Evolutionary conservation across 2,329 filamentous ascomycete species (phyloP).

Genomic region (Diaporthe amygdali): DNA sequence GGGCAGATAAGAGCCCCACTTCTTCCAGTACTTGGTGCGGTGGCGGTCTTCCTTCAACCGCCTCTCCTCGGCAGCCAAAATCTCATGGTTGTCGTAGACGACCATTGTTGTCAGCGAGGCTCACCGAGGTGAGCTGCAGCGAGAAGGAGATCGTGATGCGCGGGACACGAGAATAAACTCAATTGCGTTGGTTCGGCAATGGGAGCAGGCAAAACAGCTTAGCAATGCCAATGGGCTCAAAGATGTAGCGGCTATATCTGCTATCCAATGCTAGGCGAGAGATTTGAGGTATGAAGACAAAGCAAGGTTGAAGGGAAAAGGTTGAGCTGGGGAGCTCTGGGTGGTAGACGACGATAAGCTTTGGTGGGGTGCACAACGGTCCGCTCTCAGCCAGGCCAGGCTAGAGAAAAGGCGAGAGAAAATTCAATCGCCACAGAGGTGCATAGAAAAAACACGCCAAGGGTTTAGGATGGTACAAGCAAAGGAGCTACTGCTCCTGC

Average conservation of each 20-base stretch:
- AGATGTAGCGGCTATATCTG: background rate
- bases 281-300: background rate
- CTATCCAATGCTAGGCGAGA: conserved; percentile 1
- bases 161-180: background rate
- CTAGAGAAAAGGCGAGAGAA: background rate
- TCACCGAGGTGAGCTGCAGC: background rate
- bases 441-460: background rate
- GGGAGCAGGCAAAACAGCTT: background rate
- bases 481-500: background rate
- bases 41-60: conserved; percentile 86
- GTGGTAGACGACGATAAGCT: background rate
- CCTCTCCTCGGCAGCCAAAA: conserved; percentile 88
- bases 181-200: background rate
- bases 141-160: background rate
- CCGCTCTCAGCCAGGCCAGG: background rate
- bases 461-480: conserved; percentile 7
- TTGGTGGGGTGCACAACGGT: background rate
- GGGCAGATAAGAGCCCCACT: conserved; percentile 93
- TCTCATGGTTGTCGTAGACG: conserved; percentile 85
- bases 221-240: background rate
- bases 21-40: conserved; percentile 93
- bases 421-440: background rate
- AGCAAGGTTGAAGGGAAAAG: background rate
- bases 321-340: conserved; percentile 3
- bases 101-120: conserved; percentile 67